Base-by-base conservation (phyloP, 2,329 filamentous ascomycete genomes). In the Pseudogymnoascus sp. region DNA sequence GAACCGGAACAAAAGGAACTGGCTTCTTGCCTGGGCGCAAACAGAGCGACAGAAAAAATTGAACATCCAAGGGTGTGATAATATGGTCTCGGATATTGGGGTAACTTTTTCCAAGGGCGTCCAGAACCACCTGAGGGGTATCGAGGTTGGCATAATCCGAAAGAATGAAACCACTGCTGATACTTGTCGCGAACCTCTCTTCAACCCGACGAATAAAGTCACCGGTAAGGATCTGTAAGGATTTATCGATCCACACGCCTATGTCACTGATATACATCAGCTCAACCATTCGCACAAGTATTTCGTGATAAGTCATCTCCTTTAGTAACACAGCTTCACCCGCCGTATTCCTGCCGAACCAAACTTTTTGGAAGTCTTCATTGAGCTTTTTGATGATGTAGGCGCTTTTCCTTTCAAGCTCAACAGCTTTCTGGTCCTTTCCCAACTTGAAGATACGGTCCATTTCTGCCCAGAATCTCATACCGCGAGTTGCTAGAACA, bases 391-490 rank as follows among this genome's bases (percentile, higher is more conserved):
- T 88, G 77, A 97, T 96, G 74, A 96, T 96, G 77, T 96, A 88
- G 58, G 90, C 86, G 59, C 90, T 87, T 71, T 89, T 87, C 78
- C 93, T 95, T 79, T 91, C 90, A 41, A 97, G 81, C 22, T 25
- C 22, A 25, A 25, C 5, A 25, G 22, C 22, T 25, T 25, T 25
- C 22, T 25, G 22, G 22, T 25, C 22, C 22, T 25, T 25, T 25
- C 22, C 22, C 22, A 25, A 71, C 86, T 89, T 80, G 99, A 99
- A 70, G 99, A 97, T 77, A 96, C 95, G 84, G 71, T 99, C 94
- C 91, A 99, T 96, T 77, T 99, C 94, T 57, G 91, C 88, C 94
- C 94, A 99, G 80, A 99, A 96, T 60, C 85, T 80, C 50, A 99
- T 92, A 82, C 94, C 94, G 62, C 94, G 89, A 58, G 93, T 99